Percentiles rank a stretch among this genome's conserved stretches.
These are phyloP conservation scores for Volvariella volvacea DNA, from an alignment of 1,284 basidiomycete species.

Conservation along the genomic window DNA sequence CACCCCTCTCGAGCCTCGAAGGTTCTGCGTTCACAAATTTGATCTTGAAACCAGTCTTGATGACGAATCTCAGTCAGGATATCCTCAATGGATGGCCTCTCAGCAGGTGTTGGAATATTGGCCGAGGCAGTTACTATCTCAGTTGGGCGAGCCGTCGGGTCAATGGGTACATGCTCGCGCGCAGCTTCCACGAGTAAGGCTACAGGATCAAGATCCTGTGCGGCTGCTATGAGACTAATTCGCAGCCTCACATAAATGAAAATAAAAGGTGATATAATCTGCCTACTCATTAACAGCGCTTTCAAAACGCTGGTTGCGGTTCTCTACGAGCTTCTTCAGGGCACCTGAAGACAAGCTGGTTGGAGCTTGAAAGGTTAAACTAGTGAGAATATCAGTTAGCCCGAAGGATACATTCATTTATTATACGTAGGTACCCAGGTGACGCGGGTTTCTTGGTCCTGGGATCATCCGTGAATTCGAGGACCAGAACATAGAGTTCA, in stretches of 20 bases:
- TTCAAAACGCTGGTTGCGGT: constrained; percentile 61
- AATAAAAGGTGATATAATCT: not conserved
- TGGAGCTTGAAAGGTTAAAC: constrained; percentile 35
- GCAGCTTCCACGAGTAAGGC: constrained; percentile 59
- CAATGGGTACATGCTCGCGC: constrained; percentile 61
- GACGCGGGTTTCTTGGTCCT: constrained; percentile 30
- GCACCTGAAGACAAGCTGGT: constrained; percentile 49
- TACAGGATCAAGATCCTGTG: constrained; percentile 48
- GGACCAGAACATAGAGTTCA: constrained; percentile 60
- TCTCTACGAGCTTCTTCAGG: constrained; percentile 68
- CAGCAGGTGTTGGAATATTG: constrained; percentile 38
- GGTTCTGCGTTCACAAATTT: constrained; percentile 55
- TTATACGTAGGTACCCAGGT: constrained; percentile 18
- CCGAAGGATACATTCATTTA: not conserved
- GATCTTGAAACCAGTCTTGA: constrained; percentile 60
- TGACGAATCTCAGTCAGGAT: constrained; percentile 53
- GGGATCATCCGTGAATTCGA: constrained; percentile 63
- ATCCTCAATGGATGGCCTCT: constrained; percentile 51
- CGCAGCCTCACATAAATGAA: constrained; percentile 4
- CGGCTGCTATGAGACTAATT: constrained; percentile 58
- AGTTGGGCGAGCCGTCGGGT: constrained; percentile 32
- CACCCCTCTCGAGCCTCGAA: constrained; percentile 46
- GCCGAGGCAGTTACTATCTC: constrained; percentile 10
- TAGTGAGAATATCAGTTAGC: constrained; percentile 16
- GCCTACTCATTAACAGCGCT: constrained; percentile 77